Conservation (phyloP, 2,329 filamentous ascomycete species). For the Nemania sp. region DNA sequence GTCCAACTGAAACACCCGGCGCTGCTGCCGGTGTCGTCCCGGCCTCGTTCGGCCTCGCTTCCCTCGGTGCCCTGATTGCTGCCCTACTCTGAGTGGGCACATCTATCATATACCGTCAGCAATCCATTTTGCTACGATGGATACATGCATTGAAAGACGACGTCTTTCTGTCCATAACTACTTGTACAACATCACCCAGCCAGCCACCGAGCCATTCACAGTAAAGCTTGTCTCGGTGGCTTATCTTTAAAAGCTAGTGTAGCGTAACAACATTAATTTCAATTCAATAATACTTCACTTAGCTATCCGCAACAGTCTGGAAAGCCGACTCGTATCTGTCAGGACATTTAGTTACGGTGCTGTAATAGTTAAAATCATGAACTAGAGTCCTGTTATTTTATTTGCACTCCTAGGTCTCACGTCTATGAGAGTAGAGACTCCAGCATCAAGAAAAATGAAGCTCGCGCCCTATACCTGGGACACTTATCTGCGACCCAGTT, state of each 20-base stretch:
- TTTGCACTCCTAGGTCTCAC: neutral
- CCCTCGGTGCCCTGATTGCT: constrained; percentile 19
- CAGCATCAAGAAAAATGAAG: neutral
- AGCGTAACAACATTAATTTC: neutral
- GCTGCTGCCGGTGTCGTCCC: constrained; percentile 18
- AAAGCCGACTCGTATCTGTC: neutral
- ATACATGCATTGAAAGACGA: constrained; percentile 6
- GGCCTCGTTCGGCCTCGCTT: constrained; percentile 16
- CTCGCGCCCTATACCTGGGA: neutral
- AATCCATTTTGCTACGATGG: neutral
- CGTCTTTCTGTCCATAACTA: neutral
- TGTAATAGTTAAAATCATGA: neutral
- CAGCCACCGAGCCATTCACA: constrained; percentile 2
- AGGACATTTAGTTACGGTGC: neutral
- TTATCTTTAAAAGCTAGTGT: neutral
- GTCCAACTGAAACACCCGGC: constrained; percentile 9
- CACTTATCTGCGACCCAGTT: neutral
- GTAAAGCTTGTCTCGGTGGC: neutral
- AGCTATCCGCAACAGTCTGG: neutral
- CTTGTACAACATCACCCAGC: constrained; percentile 5
- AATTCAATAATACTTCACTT: neutral
- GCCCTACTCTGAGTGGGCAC: constrained; percentile 14
- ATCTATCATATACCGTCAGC: neutral
- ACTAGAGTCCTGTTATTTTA: neutral
- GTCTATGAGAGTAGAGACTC: neutral